Evolutionary conservation across 1,284 basidiomycete species (phyloP).

Genomic region (Puccinia coronata): DNA sequence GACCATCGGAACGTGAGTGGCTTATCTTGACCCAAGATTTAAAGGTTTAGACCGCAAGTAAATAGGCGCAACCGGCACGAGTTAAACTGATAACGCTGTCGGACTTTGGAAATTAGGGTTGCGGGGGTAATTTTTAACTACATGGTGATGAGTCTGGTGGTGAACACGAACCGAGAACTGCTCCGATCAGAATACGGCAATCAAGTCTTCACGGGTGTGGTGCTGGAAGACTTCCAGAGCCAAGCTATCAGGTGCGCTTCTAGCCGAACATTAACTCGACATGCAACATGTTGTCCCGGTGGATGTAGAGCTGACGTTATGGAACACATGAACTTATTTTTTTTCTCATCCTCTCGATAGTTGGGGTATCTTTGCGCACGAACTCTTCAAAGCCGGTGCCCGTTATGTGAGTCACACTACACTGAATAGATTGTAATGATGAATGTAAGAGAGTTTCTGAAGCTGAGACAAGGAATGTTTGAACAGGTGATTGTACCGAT

Average conservation of each 20-base stretch:
- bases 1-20: constrained; percentile 37
- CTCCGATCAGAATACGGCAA: constrained; percentile 30
- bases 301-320: background rate
- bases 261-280: too few relatives aligned
- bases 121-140: constrained; percentile 47
- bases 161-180: constrained; percentile 46
- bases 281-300: background rate
- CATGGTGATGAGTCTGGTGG: constrained; percentile 45
- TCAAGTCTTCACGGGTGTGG: constrained; percentile 43
- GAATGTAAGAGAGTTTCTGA: too few relatives aligned
- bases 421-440: background rate
- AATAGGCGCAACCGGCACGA: background rate
- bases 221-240: constrained; percentile 45
- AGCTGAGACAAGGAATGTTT: background rate
- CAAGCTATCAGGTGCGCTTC: constrained; percentile 35
- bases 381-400: constrained; percentile 38
- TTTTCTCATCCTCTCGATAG: background rate
- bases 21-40: background rate
- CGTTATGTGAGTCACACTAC: constrained; percentile 30
- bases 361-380: constrained; percentile 46
- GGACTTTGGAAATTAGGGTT: background rate
- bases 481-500: constrained; percentile 41
- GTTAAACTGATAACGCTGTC: background rate
- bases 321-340: too few relatives aligned
- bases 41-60: too few relatives aligned